A percentile compares a stretch with the other conserved stretches of the same genome.
These are phyloP conservation scores for Podospora sp. DNA, from an alignment of 495 filamentous ascomycete species.

Conservation along the genomic window DNA sequence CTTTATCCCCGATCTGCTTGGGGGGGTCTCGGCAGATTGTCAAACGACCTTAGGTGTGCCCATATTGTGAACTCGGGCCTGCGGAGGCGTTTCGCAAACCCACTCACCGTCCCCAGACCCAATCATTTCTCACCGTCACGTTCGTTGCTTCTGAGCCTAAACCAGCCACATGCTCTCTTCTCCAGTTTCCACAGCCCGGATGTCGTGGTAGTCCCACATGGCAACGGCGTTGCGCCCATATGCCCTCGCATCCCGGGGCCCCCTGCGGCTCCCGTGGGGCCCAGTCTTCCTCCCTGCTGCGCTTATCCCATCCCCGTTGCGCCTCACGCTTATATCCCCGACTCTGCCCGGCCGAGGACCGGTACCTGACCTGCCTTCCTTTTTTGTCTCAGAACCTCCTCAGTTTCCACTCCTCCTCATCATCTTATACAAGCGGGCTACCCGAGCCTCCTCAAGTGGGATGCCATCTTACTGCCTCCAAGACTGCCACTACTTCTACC, in stretches of 20 bases:
- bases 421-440: constrained; percentile 5
- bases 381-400: constrained; percentile 6
- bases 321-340: constrained; percentile 30
- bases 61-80: constrained; percentile 45
- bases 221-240: not conserved
- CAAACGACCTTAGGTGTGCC: constrained; percentile 28
- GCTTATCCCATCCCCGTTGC: constrained; percentile 1
- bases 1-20: constrained; percentile 20
- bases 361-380: constrained; percentile 12
- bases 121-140: constrained; percentile 35
- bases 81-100: constrained; percentile 44
- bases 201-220: constrained; percentile 18
- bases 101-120: constrained; percentile 33
- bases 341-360: constrained; percentile 25
- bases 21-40: constrained; percentile 43
- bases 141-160: constrained; percentile 25
- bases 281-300: not conserved
- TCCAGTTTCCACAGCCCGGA: constrained; percentile 8
- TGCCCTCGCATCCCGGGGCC: not conserved
- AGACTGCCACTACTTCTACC: constrained; percentile 92
- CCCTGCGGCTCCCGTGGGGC: not conserved
- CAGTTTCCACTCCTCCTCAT: constrained; percentile 7
- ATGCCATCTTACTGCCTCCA: constrained; percentile 85
- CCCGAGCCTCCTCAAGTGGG: constrained; percentile 41
- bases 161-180: constrained; percentile 28